phyloP scores from a whole-genome alignment of 768 basidiomycete species.

The Suillus alpinus region DNA sequence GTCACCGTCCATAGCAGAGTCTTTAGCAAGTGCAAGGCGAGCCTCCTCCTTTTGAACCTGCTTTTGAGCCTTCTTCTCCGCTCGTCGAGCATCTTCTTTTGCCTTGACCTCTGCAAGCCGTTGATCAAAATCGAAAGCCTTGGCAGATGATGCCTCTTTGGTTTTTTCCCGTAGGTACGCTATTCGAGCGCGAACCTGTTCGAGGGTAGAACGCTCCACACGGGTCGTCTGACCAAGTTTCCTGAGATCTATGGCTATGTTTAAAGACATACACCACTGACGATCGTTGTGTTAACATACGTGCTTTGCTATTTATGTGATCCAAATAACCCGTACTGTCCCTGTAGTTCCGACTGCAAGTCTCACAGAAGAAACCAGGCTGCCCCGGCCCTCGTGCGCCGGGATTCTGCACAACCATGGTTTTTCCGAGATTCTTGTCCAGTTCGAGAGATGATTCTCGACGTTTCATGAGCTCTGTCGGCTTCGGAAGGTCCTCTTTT shows the following conservation, averaged over 20 bases:
- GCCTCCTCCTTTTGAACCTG: slow-evolving; percentile 75
- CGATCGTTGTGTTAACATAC: slow-evolving; percentile 48
- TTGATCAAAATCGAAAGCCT: slow-evolving; percentile 92
- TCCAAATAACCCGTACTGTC: slow-evolving; percentile 93
- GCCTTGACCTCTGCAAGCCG: slow-evolving; percentile 80
- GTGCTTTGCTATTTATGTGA: slow-evolving; percentile 91
- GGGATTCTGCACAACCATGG: slow-evolving; percentile 86
- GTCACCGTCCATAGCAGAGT: slow-evolving; percentile 44
- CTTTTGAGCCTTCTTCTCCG: slow-evolving; percentile 75
- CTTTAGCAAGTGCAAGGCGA: slow-evolving; percentile 62
- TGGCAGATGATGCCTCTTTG: slow-evolving; percentile 75
- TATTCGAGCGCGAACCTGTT: slow-evolving; percentile 91
- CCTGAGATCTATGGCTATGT: slow-evolving; percentile 73
- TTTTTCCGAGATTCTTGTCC: slow-evolving; percentile 94
- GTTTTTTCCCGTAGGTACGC: slow-evolving; percentile 85
- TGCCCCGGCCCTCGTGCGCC: slow-evolving; percentile 84
- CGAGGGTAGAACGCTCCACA: slow-evolving; percentile 84
- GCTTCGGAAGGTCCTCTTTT: slow-evolving; percentile 80
- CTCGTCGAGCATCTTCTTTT: slow-evolving; percentile 63
- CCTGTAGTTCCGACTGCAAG: slow-evolving; percentile 89
- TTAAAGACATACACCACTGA: slow-evolving; percentile 6
- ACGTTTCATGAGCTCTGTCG: slow-evolving; percentile 90
- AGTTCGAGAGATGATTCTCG: slow-evolving; percentile 83
- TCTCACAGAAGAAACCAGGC: slow-evolving; percentile 92
- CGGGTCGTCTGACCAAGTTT: slow-evolving; percentile 95